Percentiles rank a stretch among this genome's conserved stretches.
Evolutionary conservation across 805 yeast species (phyloP).

Genomic region (Zygotorulaspora sp.): DNA sequence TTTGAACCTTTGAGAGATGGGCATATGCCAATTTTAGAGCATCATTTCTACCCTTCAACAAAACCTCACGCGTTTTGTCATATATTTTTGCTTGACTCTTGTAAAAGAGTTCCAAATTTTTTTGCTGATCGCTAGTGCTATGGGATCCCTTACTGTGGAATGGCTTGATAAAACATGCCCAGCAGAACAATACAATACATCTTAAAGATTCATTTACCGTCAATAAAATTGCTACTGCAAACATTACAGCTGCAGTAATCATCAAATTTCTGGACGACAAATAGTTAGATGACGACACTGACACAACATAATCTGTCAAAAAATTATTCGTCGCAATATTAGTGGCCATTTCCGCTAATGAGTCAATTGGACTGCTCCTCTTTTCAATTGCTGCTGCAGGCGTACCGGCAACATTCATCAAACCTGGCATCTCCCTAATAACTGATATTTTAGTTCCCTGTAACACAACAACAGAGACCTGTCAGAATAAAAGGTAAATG

Average conservation of each 20-base stretch:
- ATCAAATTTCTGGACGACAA: slow-evolving; percentile 3
- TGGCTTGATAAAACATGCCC: slow-evolving; percentile 37
- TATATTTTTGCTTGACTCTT: slow-evolving; percentile 72
- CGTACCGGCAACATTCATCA: slow-evolving; percentile 1
- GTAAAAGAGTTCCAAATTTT: slow-evolving; percentile 56
- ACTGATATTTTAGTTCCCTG: too few relatives aligned
- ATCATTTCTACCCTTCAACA: slow-evolving; percentile 67
- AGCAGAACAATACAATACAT: slow-evolving; percentile 19
- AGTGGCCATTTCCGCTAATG: slow-evolving; percentile 6
- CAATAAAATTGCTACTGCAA: slow-evolving; percentile 1
- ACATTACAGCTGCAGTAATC: neutral
- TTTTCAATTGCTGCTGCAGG: slow-evolving; percentile 1
- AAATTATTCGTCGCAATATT: slow-evolving; percentile 4
- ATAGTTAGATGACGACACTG: slow-evolving; percentile 5
- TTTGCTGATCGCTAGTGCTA: slow-evolving; percentile 27
- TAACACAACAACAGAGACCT: too few relatives aligned
- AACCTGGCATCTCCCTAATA: neutral
- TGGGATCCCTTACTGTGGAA: slow-evolving; percentile 17
- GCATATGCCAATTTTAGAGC: slow-evolving; percentile 56
- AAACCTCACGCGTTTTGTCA: slow-evolving; percentile 61
- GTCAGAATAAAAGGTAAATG: too few relatives aligned
- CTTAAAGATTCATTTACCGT: slow-evolving; percentile 4
- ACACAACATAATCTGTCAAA: slow-evolving; percentile 5
- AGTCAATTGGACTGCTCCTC: slow-evolving; percentile 6
- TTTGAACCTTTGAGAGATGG: slow-evolving; percentile 44